These are phyloP conservation scores for Cyberlindnera lachancei DNA, from an alignment of 805 yeast species.

Conservation along the genomic window DNA sequence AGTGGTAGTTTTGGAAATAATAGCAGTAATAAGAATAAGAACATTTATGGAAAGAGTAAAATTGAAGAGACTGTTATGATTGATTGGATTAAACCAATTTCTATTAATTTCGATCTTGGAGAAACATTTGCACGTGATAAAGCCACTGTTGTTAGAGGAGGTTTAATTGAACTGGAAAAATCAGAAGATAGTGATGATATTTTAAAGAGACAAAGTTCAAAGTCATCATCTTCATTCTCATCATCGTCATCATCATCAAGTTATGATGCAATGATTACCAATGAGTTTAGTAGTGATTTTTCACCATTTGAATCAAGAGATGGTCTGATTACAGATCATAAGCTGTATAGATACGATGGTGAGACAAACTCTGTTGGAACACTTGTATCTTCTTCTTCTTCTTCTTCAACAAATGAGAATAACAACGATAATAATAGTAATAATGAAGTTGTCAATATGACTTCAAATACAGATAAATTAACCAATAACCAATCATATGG, in stretches of 20 bases:
- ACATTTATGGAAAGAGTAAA: neutral
- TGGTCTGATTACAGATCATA: constrained; percentile 1
- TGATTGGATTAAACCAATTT: constrained; percentile 1
- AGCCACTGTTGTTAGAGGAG: constrained; percentile 1
- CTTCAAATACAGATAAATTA: no score
- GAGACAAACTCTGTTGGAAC: no score
- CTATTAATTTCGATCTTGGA: neutral
- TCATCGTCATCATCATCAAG: no score
- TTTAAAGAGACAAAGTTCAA: constrained; percentile 3
- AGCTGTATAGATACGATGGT: neutral
- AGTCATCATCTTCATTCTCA: no score
- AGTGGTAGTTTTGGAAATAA: no score
- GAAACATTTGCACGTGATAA: neutral
- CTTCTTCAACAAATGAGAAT: no score
- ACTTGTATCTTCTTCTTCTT: no score
- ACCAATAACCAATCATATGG: no score
- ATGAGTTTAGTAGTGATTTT: neutral
- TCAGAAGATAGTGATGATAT: neutral
- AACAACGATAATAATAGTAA: no score
- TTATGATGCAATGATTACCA: no score
- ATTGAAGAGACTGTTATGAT: neutral
- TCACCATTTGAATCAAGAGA: constrained; percentile 1
- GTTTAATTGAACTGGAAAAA: neutral
- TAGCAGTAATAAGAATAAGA: no score
- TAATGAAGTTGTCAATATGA: no score